Base-by-base conservation (phyloP, 2,329 filamentous ascomycete genomes). In the Tolypocladium guangdongense region DNA sequence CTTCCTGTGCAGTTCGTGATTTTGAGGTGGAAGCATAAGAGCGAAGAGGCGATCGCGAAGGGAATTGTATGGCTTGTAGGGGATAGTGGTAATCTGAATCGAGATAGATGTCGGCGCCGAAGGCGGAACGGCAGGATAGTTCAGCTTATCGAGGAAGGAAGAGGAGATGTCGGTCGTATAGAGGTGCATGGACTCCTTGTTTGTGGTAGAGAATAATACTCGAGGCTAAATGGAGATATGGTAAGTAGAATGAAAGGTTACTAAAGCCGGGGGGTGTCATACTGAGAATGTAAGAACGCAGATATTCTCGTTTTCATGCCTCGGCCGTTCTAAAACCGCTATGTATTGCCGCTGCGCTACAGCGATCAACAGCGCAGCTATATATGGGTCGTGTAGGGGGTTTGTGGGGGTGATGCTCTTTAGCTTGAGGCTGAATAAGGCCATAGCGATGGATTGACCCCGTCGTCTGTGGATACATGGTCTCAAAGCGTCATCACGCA, bases 351-450 rank as follows among this genome's bases (percentile, higher is more conserved):
- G 8, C n/a, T 52, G 50, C 14, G 53, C 50, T 12, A 50, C 20
- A 16, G 53, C 50, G 45, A 55, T 50, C 36, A 55, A 43, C 7
- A 55, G 33, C 12, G 45, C 53, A 1, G 30, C 37, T 22, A 55
- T 52, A 35, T 54, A 55, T 32, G 53, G 53, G 24, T 55, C 53
- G 8, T 52, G 46, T 2, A 52, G 16, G 18, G 53, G 53, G 5
- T 49, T n/a, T 3, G 12, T 4, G 22, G 53, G 53, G 16, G 24
- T 45, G 32, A 52, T 18, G 4, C 22, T 32, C 27, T 55, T 37
- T 32, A 47, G 39, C 16, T 22, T 49, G 8, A 16, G 18, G 16
- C 8, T 10, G 16, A 38, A 39, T 12, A 50, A 30, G 30, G 47
- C 47, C 11, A 12, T 2, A 7, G 33, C n/a, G 12, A 35, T 35